A percentile compares a stretch with the other conserved stretches of the same genome.
phyloP scores from a whole-genome alignment of 495 filamentous ascomycete species.

The Lasiosphaeria miniovina region DNA sequence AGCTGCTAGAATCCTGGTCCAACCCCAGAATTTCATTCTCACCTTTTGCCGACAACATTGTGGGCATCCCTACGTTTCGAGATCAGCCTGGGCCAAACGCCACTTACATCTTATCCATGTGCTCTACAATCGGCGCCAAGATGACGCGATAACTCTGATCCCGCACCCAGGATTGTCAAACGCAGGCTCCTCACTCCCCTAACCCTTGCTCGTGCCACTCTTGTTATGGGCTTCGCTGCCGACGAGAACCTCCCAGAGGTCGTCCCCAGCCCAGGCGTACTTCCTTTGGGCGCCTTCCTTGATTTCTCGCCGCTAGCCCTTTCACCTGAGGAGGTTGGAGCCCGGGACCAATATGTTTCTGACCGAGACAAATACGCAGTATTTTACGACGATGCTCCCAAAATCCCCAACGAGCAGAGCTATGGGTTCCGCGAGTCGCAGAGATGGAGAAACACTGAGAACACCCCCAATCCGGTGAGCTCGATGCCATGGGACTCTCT shows the following conservation, averaged over 20 bases:
- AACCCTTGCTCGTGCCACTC: too few relatives aligned
- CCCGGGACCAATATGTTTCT: constrained; percentile 6
- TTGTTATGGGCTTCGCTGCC: constrained; percentile 16
- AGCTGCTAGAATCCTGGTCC: neutral
- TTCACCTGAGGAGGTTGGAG: neutral
- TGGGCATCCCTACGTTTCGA: neutral
- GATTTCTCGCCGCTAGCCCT: constrained; percentile 23
- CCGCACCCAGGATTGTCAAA: neutral
- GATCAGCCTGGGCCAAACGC: neutral
- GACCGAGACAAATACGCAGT: constrained; percentile 26
- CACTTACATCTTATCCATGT: neutral
- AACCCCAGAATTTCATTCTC: neutral
- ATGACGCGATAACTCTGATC: neutral
- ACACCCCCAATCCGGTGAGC: constrained; percentile 10
- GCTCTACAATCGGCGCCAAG: neutral
- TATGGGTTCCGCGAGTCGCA: constrained; percentile 1
- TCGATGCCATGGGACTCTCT: constrained; percentile 21
- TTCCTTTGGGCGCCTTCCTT: constrained; percentile 18
- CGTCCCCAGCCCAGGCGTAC: constrained; percentile 4
- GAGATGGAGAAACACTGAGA: neutral
- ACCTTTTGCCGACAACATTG: neutral
- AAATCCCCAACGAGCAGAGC: constrained; percentile 7
- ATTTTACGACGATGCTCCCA: constrained; percentile 25
- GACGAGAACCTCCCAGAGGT: constrained; percentile 31
- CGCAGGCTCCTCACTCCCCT: too few relatives aligned